phyloP scores from a whole-genome alignment of 345 rosid genomes.

The Melaleuca alternifolia region DNA sequence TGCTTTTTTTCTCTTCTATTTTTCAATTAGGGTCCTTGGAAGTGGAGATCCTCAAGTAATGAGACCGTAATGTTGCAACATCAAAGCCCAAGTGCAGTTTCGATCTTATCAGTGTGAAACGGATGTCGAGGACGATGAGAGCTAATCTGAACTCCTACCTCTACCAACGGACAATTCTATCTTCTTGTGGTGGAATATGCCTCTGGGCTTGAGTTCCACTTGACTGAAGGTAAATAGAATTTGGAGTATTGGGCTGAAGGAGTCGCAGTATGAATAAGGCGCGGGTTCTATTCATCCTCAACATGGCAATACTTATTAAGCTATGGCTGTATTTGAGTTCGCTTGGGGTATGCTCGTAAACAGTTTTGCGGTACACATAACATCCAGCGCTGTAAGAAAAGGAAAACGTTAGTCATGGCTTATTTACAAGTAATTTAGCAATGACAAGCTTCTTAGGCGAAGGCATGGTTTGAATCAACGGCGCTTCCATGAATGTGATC shows the following conservation, averaged over 20 bases:
- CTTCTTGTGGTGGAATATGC: neutral
- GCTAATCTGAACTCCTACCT: neutral
- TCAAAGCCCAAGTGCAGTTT: neutral
- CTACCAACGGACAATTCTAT: neutral
- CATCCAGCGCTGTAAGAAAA: neutral
- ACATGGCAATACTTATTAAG: neutral
- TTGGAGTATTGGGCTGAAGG: neutral
- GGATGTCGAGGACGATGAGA: neutral
- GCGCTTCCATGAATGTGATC: neutral
- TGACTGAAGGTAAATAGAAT: neutral
- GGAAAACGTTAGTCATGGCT: neutral
- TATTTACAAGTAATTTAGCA: neutral
- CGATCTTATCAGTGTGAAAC: neutral
- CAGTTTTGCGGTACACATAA: neutral
- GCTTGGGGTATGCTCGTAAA: neutral
- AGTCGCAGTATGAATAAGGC: neutral
- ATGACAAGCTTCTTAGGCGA: neutral
- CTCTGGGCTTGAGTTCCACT: neutral
- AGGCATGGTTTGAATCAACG: neutral
- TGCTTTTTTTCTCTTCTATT: neutral
- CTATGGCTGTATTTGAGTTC: neutral
- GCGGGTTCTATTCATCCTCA: neutral
- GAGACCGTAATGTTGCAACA: neutral
- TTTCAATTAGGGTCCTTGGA: neutral
- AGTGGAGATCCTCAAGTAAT: neutral